Evolutionary conservation across 495 filamentous ascomycete genomes (phyloP), one percentile per base, ranked within the genome.

Genomic region (Penicillium bialowiezense): DNA sequence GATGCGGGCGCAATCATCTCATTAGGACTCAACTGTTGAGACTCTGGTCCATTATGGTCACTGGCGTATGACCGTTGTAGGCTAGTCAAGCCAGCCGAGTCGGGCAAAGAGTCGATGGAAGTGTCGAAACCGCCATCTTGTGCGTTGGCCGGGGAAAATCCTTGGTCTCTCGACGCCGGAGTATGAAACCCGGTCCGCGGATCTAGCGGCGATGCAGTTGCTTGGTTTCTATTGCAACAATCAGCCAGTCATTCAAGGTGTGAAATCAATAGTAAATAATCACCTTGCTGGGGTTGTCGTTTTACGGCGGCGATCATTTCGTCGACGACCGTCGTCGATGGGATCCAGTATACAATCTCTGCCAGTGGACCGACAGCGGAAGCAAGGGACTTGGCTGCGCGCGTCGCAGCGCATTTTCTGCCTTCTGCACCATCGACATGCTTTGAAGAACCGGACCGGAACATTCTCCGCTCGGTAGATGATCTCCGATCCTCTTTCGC

Each of bases 321-420:
- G 63, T 5, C 65, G 59, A 13, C 58, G 48, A 23, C 46, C 58
- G 17, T 59, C 60, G 31, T 67, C 62, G 33, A 73, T 67, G 4
- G 69, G 67, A 52, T 73, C 70, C 12, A 73, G 21, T 19, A 73
- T 65, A 41, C 70, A 73, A 32, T 73, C 68, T 2, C 68, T 65
- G 20, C 68, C 70, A 7, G 60, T 54, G 5, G 65, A 60, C 10
- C 63, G 63, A 48, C 70, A 73, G 33, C 70, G 68, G 26, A 68
- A 68, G 43, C 70, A 73, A 9, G 70, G 70, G 31, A 72, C 62
- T 45, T 67, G 68, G n/a, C 55, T 64, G 28, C 67, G 68, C 20
- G 70, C 70, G 52, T 73, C 70, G 33, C 70, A 73, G 23, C 70
- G 68, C 63, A 73, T 71, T 41, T 73, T 73, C 39, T 72, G 68